Evolutionary conservation across 306 rosid genomes (phyloP).

Genomic region (Sindora glabra): DNA sequence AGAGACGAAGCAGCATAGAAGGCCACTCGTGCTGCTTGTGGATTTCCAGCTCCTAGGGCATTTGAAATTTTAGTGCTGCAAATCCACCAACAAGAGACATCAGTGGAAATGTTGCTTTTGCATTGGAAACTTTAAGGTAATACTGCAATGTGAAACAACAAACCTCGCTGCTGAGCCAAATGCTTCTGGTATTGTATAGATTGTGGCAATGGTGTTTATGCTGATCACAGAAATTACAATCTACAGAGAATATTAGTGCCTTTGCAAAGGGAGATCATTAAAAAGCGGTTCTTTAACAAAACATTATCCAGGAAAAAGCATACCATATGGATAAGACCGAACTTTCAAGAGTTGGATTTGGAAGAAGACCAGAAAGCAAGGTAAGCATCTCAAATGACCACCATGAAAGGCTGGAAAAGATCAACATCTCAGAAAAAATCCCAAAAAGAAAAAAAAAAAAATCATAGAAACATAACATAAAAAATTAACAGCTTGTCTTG

Average conservation of each 20-base stretch:
- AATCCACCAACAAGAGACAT: too few species aligned
- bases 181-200: constrained; percentile 55
- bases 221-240: constrained; percentile 34
- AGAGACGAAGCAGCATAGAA: constrained; percentile 39
- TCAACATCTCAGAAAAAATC: too few species aligned
- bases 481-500: too few species aligned
- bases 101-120: neutral
- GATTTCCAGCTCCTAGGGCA: constrained; percentile 72
- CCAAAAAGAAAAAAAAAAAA: too few species aligned
- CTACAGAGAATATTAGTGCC: too few species aligned
- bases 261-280: too few species aligned
- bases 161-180: constrained; percentile 69
- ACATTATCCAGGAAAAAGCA: too few species aligned
- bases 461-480: too few species aligned
- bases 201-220: constrained; percentile 42
- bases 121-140: too few species aligned
- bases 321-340: constrained; percentile 78
- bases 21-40: constrained; percentile 43
- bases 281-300: too few species aligned
- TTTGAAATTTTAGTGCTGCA: constrained; percentile 66
- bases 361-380: constrained; percentile 64
- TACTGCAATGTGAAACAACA: neutral
- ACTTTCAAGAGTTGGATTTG: constrained; percentile 77
- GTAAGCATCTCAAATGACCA: constrained; percentile 66
- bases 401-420: constrained; percentile 52